Base-by-base conservation (phyloP, 768 basidiomycete species). In the Leccinellum luteum region DNA sequence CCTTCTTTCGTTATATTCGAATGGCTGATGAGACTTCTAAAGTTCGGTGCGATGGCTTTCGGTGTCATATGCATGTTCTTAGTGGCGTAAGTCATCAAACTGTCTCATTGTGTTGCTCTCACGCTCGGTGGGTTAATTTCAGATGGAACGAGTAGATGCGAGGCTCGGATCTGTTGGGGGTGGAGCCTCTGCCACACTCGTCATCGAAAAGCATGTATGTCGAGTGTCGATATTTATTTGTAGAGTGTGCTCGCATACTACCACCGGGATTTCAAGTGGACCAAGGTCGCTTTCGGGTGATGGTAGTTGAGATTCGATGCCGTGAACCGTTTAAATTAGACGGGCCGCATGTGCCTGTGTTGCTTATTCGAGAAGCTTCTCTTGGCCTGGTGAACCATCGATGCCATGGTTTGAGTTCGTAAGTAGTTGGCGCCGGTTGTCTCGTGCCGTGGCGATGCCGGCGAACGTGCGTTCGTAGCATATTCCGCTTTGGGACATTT, bases 1-100 rank as follows among this genome's bases (percentile, higher is more conserved):
- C 44, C 47, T 56, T 57, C 51, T 58, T 38, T 38, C 43, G 62
- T 54, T 57, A 60, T 57, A 53, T 57, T 59, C 32, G 25, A 45
- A 48, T 64, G 58, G 61, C 59, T 65, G 57, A 71, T 59, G 52
- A 52, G 45, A 56, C 48, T 60, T 72, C 63, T 60, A 54, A 73
- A 95, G 92, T 94, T 95, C 75, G 87, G 80, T 58, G 93, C 92
- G 58, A 95, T 96, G 93, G 84, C 84, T 49, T 82, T 96, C 71
- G 93, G 93, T 30, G 93, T 95, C 63, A 70, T 82, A 68, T 94
- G 92, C 78, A 96, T 96, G 93, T 87, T 92, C 72, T 71, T 90
- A 69, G 91, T 93, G 70, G 91, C 91, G 89, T 93, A 81, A 85
- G 90, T 83, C 62, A 51, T 67, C 51, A 54, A 21, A 59, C 19